Percentiles rank a stretch among this genome's conserved stretches.
Conservation (phyloP, 441 rosid species). For the Adansonia grandidieri region DNA sequence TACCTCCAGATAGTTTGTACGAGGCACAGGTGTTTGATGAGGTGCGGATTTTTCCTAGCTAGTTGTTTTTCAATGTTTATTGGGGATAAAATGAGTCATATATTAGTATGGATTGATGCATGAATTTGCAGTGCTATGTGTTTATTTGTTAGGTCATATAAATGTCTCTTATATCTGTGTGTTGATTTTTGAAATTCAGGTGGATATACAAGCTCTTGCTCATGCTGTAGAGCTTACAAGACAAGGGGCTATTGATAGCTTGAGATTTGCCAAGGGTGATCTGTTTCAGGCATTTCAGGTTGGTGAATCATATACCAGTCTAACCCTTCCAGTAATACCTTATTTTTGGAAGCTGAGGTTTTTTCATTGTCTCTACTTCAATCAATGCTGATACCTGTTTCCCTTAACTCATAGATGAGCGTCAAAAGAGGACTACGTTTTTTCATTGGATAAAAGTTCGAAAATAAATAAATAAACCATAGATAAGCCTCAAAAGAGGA, state of each 20-base stretch:
- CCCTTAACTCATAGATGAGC: background rate
- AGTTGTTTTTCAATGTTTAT: conserved; percentile 17
- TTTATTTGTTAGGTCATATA: background rate
- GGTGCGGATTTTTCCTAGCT: conserved; percentile 45
- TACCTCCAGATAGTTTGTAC: conserved; percentile 63
- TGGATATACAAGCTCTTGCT: conserved; percentile 94
- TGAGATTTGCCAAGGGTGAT: conserved; percentile 93
- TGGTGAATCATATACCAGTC: conserved; percentile 20
- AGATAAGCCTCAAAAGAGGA: background rate
- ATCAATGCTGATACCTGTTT: background rate
- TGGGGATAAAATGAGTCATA: conserved; percentile 17
- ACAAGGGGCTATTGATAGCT: conserved; percentile 96
- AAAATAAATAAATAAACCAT: background rate
- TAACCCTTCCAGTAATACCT: background rate
- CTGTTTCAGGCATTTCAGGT: conserved; percentile 93
- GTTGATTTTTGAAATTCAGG: conserved; percentile 49
- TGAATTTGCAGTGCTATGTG: conserved; percentile 6
- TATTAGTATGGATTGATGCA: conserved; percentile 14
- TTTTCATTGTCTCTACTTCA: conserved; percentile 3
- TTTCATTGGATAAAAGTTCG: background rate
- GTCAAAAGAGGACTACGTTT: background rate
- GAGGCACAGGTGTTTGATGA: conserved; percentile 93
- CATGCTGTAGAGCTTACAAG: conserved; percentile 95
- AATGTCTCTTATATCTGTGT: conserved; percentile 3
- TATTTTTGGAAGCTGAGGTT: background rate